These are phyloP conservation scores for Pythium monospermum DNA, from an alignment of 352 stramenopile genomes.

Conservation along the genomic window DNA sequence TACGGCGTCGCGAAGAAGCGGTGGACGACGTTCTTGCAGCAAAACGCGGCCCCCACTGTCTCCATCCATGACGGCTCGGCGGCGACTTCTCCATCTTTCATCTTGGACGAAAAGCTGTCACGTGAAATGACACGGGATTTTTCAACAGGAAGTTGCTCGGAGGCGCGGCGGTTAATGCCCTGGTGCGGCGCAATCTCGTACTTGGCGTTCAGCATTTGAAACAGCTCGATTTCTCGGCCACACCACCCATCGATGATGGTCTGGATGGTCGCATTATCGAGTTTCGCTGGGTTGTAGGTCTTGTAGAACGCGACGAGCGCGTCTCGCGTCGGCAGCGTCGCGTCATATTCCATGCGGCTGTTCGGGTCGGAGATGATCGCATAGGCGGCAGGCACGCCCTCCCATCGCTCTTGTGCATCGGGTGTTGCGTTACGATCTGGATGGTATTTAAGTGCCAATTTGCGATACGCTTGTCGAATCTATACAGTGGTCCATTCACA, in stretches of 20 bases:
- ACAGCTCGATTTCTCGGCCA: slow-evolving; percentile 78
- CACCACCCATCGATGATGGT: slow-evolving; percentile 86
- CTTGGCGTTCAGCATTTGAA: slow-evolving; percentile 84
- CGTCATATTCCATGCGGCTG: slow-evolving; percentile 72
- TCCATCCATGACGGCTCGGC: slow-evolving; percentile 48
- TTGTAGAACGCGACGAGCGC: slow-evolving; percentile 81
- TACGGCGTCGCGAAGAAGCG: slow-evolving; percentile 64
- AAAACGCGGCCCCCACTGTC: slow-evolving; percentile 56
- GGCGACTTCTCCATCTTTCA: slow-evolving; percentile 49
- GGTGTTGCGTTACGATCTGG: slow-evolving; percentile 89
- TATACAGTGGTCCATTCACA: no score
- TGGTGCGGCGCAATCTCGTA: slow-evolving; percentile 81
- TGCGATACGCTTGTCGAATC: slow-evolving; percentile 92
- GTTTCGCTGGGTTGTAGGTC: slow-evolving; percentile 77
- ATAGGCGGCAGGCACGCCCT: slow-evolving; percentile 73
- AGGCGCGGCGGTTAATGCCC: slow-evolving; percentile 51
- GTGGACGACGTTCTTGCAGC: slow-evolving; percentile 56
- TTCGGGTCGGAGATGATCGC: slow-evolving; percentile 75
- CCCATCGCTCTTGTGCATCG: slow-evolving; percentile 64
- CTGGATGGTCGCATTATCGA: slow-evolving; percentile 81
- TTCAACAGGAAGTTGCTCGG: slow-evolving; percentile 43
- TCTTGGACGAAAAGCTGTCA: slow-evolving; percentile 50
- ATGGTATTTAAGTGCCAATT: slow-evolving; percentile 82
- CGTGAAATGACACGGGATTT: slow-evolving; percentile 50
- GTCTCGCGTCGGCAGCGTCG: slow-evolving; percentile 67